phyloP scores from a whole-genome alignment of 164 flowering plant genomes.

The Vitis rupestris region DNA sequence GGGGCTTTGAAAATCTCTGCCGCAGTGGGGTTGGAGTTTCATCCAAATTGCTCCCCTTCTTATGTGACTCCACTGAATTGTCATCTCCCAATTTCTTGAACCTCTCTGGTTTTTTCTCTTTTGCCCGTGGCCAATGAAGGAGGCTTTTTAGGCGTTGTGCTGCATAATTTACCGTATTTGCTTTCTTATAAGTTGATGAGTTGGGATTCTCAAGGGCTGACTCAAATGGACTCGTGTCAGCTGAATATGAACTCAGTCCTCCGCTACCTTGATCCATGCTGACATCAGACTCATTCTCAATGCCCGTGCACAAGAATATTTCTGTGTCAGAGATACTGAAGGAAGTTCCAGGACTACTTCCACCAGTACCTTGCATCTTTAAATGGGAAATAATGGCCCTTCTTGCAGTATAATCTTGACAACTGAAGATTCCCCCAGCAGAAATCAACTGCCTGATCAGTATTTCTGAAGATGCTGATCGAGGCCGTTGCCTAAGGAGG shows the following conservation, averaged over 20 bases:
- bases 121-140: conserved; percentile 61
- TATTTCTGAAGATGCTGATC: conserved; percentile 51
- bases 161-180: conserved; percentile 38
- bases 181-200: conserved; percentile 20
- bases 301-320: conserved; percentile 48
- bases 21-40: conserved; percentile 69
- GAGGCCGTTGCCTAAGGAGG: conserved; percentile 49
- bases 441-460: conserved; percentile 51
- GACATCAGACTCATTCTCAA: conserved; percentile 34
- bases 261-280: conserved; percentile 17
- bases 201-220: conserved; percentile 19
- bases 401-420: conserved; percentile 41
- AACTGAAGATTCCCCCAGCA: conserved; percentile 57
- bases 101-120: conserved; percentile 34
- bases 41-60: conserved; percentile 35
- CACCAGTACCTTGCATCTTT: conserved; percentile 39
- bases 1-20: conserved; percentile 57
- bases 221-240: conserved; percentile 24
- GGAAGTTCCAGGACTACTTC: conserved; percentile 61
- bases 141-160: conserved; percentile 58
- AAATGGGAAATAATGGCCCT: conserved; percentile 48
- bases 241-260: conserved; percentile 22
- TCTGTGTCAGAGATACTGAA: conserved; percentile 53
- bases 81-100: conserved; percentile 26
- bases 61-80: conserved; percentile 29